phyloP scores from a whole-genome alignment of 2,329 filamentous ascomycete genomes.

The Talaromyces pinophilus region DNA sequence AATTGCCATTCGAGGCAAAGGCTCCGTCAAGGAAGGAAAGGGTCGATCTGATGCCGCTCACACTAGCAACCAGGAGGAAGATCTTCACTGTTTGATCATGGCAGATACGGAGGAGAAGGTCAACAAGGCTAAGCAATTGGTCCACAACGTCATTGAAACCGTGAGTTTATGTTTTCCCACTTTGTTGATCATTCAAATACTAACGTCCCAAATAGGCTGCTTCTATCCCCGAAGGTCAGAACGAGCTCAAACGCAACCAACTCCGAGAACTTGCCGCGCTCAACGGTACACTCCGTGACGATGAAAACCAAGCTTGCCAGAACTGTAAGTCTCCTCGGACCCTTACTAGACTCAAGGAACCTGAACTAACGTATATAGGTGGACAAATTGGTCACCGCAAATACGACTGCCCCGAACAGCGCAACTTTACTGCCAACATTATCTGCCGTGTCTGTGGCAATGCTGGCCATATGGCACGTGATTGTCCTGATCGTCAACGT shows the following conservation, averaged over 20 bases:
- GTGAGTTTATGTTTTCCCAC: constrained; percentile 58
- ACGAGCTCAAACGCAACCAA: constrained; percentile 98
- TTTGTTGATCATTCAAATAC: background rate
- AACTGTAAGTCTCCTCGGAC: constrained; percentile 65
- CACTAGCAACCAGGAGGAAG: constrained; percentile 99
- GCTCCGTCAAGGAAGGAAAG: constrained; percentile 99
- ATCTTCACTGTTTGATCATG: constrained; percentile 99
- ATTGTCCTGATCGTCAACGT: constrained; percentile 92
- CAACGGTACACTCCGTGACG: constrained; percentile 97
- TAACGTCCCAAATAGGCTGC: constrained; percentile 67
- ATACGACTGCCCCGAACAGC: constrained; percentile 96
- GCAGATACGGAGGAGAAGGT: constrained; percentile 99
- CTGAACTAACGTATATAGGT: constrained; percentile 47
- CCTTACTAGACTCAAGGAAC: background rate
- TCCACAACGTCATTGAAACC: constrained; percentile 98
- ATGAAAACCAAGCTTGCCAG: constrained; percentile 98
- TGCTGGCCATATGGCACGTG: constrained; percentile 95
- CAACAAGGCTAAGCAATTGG: constrained; percentile 97
- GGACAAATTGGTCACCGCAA: constrained; percentile 98
- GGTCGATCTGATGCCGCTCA: constrained; percentile 98
- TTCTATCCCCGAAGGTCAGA: constrained; percentile 97
- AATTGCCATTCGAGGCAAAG: constrained; percentile 99
- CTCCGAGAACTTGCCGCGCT: constrained; percentile 95
- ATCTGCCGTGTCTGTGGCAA: constrained; percentile 98
- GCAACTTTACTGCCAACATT: constrained; percentile 98